Percentiles rank a stretch among this genome's conserved stretches.
Evolutionary conservation across 306 rosid species (phyloP).

Genomic region (Datisca glomerata): DNA sequence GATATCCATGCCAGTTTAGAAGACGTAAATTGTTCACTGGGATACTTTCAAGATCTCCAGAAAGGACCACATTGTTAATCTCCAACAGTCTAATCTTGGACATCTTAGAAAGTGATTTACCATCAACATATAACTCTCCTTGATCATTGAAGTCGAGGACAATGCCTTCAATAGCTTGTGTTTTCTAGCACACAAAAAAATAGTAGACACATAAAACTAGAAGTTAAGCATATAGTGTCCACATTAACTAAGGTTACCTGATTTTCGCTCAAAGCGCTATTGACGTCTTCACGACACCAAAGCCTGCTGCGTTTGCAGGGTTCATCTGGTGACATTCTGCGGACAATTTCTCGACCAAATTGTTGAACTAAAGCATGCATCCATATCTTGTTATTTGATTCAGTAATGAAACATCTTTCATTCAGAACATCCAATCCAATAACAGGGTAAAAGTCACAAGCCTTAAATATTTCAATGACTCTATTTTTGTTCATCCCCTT

Average conservation of each 20-base stretch:
- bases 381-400: conserved; percentile 3
- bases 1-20: conserved; percentile 25
- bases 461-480: not conserved
- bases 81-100: conserved; percentile 16
- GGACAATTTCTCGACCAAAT: conserved; percentile 10
- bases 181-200: too few species aligned
- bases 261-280: not conserved
- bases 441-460: not conserved
- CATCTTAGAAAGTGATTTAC: too few species aligned
- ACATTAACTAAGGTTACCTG: too few species aligned
- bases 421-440: not conserved
- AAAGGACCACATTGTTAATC: conserved; percentile 11
- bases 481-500: not conserved
- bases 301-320: conserved; percentile 4
- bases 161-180: too few species aligned
- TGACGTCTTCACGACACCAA: conserved; percentile 5
- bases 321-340: not conserved
- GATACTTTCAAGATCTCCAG: conserved; percentile 12
- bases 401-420: conserved; percentile 1
- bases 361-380: conserved; percentile 14
- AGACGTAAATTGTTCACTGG: conserved; percentile 23
- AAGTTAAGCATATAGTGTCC: too few species aligned
- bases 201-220: too few species aligned
- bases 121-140: too few species aligned
- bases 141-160: too few species aligned